Conservation (phyloP, 2,329 filamentous ascomycete genomes). For the Graphium sp. region DNA sequence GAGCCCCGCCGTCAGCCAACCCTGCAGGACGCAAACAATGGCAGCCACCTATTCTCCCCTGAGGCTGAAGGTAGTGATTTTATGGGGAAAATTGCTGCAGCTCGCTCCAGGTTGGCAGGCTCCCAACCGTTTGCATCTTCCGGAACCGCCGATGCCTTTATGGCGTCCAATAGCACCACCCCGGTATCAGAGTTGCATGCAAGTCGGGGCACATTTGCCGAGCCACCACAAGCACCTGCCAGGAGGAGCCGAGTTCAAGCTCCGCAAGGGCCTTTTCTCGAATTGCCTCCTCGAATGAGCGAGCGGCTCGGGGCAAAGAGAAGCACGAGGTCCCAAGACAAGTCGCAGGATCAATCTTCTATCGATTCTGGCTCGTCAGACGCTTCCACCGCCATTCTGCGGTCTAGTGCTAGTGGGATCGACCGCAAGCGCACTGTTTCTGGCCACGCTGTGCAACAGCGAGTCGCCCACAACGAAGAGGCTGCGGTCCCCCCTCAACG, state of each 20-base stretch:
- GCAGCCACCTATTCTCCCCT: too few species aligned
- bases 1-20: too few species aligned
- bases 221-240: too few species aligned
- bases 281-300: slow-evolving; percentile 48
- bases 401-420: slow-evolving; percentile 23
- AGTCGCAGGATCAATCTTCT: slow-evolving; percentile 12
- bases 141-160: too few species aligned
- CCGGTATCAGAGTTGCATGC: too few species aligned
- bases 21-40: too few species aligned
- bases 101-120: slow-evolving; percentile 24
- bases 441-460: slow-evolving; percentile 48
- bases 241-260: too few species aligned
- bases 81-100: slow-evolving; percentile 36
- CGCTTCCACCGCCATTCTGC: slow-evolving; percentile 16
- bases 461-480: slow-evolving; percentile 37
- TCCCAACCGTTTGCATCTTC: too few species aligned
- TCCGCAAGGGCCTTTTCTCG: too few species aligned
- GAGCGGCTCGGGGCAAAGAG: slow-evolving; percentile 31
- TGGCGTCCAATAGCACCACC: too few species aligned
- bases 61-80: too few species aligned
- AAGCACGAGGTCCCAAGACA: slow-evolving; percentile 19
- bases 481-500: slow-evolving; percentile 42
- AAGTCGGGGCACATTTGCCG: too few species aligned
- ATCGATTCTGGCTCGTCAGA: slow-evolving; percentile 23
- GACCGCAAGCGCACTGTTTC: slow-evolving; percentile 88